These are phyloP conservation scores for Rhodosporidiobolus odoratus DNA, from an alignment of 768 basidiomycete genomes.

Conservation along the genomic window DNA sequence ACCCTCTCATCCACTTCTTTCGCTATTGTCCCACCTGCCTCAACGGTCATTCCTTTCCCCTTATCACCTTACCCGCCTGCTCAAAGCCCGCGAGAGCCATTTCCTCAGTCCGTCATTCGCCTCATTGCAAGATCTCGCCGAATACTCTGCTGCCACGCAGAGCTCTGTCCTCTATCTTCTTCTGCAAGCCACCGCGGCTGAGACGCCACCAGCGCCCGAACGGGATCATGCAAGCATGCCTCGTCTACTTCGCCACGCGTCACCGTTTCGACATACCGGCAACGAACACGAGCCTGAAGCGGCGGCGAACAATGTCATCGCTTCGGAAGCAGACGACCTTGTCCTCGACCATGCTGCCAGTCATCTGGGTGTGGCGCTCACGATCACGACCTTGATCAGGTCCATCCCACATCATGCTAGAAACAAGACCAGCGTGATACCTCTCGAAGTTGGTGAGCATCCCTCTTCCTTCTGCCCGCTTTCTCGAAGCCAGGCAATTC, in stretches of 20 bases:
- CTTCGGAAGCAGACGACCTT: slow-evolving; percentile 29
- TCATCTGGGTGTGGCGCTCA: slow-evolving; percentile 31
- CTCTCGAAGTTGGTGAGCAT: slow-evolving; percentile 30
- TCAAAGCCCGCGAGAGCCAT: slow-evolving; percentile 36
- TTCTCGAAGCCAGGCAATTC: not conserved
- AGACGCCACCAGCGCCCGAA: not conserved
- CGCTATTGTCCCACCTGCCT: slow-evolving; percentile 23
- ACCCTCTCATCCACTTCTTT: slow-evolving; percentile 33
- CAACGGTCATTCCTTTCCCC: slow-evolving; percentile 28
- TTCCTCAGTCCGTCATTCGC: slow-evolving; percentile 37
- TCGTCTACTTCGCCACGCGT: slow-evolving; percentile 21
- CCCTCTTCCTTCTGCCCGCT: not conserved
- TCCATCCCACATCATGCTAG: slow-evolving; percentile 33
- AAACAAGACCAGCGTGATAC: slow-evolving; percentile 30
- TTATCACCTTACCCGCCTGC: slow-evolving; percentile 37
- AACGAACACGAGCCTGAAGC: slow-evolving; percentile 18
- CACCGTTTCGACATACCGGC: slow-evolving; percentile 31
- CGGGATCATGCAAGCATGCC: no score
- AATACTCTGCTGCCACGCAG: slow-evolving; percentile 36
- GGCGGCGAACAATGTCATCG: not conserved
- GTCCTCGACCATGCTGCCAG: slow-evolving; percentile 35
- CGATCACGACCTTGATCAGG: slow-evolving; percentile 28
- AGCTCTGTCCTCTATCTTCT: slow-evolving; percentile 33
- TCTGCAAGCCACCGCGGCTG: slow-evolving; percentile 24
- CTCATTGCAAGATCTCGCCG: slow-evolving; percentile 33